Percentiles rank a stretch among this genome's conserved stretches.
These are phyloP conservation scores for Aspergillus sclerotiicarbonarius DNA, from an alignment of 495 filamentous ascomycete species.

Conservation along the genomic window DNA sequence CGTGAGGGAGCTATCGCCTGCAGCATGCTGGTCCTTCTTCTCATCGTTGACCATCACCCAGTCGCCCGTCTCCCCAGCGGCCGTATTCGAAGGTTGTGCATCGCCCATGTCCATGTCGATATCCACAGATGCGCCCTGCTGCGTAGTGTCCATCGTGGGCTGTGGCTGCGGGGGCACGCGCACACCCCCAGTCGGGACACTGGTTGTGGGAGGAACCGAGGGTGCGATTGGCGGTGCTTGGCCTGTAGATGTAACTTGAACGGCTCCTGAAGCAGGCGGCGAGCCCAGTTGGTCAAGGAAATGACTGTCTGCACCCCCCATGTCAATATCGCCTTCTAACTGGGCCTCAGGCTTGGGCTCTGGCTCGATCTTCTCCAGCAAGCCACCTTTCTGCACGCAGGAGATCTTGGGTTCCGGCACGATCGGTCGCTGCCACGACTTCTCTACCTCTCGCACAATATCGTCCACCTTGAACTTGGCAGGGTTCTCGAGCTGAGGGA, in stretches of 20 bases:
- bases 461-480: slow-evolving; percentile 58
- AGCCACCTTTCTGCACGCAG: slow-evolving; percentile 69
- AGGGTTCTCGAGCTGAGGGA: slow-evolving; percentile 38
- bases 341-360: slow-evolving; percentile 44
- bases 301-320: slow-evolving; percentile 59
- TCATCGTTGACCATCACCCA: slow-evolving; percentile 62
- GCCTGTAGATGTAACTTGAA: neutral
- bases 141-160: slow-evolving; percentile 12
- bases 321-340: slow-evolving; percentile 60
- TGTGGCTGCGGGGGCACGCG: slow-evolving; percentile 23
- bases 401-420: slow-evolving; percentile 59
- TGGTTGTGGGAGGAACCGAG: slow-evolving; percentile 3
- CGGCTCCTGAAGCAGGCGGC: slow-evolving; percentile 45
- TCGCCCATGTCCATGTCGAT: slow-evolving; percentile 47
- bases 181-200: slow-evolving; percentile 16
- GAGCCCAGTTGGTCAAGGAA: slow-evolving; percentile 63
- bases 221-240: slow-evolving; percentile 8
- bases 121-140: slow-evolving; percentile 24
- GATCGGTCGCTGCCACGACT: slow-evolving; percentile 53
- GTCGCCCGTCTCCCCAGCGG: slow-evolving; percentile 47
- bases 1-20: slow-evolving; percentile 16
- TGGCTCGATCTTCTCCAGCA: slow-evolving; percentile 59
- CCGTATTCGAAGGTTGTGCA: slow-evolving; percentile 25
- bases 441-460: slow-evolving; percentile 57
- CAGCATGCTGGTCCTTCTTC: slow-evolving; percentile 28